Evolutionary conservation across 1,139 yeast genomes (phyloP).

Genomic region (Kluyveromyces marxianus): DNA sequence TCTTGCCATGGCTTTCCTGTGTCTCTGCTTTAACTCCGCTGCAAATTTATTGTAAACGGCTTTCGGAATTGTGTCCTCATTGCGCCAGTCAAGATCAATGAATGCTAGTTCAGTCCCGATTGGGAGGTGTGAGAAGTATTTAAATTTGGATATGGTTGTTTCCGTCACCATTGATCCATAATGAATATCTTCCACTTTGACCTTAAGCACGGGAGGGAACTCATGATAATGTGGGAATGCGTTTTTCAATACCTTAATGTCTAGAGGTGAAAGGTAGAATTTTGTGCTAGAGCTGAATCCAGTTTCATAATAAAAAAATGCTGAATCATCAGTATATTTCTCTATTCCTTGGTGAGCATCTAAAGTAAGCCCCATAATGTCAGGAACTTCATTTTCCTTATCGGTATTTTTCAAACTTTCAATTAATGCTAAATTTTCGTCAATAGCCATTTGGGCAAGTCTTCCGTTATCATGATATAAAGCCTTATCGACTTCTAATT

Average conservation of each 20-base stretch:
- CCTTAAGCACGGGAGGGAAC: conserved; percentile 59
- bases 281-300: conserved; percentile 55
- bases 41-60: conserved; percentile 51
- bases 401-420: conserved; percentile 15
- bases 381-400: not conserved
- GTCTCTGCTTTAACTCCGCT: conserved; percentile 54
- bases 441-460: conserved; percentile 50
- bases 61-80: conserved; percentile 34
- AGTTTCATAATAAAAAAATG: conserved; percentile 64
- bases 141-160: conserved; percentile 50
- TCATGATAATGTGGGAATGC: conserved; percentile 54
- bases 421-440: conserved; percentile 43
- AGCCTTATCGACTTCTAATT: conserved; percentile 48
- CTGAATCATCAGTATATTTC: conserved; percentile 32
- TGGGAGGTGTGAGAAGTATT: conserved; percentile 77
- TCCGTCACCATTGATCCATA: conserved; percentile 51
- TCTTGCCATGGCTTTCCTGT: conserved; percentile 46
- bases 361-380: conserved; percentile 16
- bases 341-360: conserved; percentile 12
- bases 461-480: conserved; percentile 54
- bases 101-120: conserved; percentile 78
- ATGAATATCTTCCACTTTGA: conserved; percentile 61
- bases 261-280: conserved; percentile 70
- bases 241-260: conserved; percentile 60
- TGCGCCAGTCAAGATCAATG: conserved; percentile 78